Base-by-base conservation (phyloP, 1,284 basidiomycete species). In the Apiotrichum veenhuisii region DNA sequence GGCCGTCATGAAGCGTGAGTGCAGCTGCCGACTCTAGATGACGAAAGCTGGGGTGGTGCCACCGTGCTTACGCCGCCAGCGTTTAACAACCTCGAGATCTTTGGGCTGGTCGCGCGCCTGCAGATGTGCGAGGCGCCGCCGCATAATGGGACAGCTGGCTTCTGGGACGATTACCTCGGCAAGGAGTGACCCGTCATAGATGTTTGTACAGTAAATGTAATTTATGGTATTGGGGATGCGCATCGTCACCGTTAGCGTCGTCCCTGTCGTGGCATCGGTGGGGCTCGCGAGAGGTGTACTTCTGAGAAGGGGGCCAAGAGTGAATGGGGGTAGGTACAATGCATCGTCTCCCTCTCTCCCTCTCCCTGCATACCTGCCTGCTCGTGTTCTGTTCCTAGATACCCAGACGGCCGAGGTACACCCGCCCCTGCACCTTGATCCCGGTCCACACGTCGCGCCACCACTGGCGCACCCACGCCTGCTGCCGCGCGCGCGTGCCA, bases 81-180 rank as follows among this genome's bases (percentile, higher is more conserved):
- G 11, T 94, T 95, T 75, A 73, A 80, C 70, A 95, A 94, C 64
- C 83, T 92, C 40, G 85, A 95, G 77, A 78, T 95, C 36, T 93
- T 93, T 73, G 86, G 86, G 61, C 83, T 95, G 20, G 81, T 94
- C 52, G 83, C 86, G 77, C 85, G 83, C 67, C 77, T 94, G 46
- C 77, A 94, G 37, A 85, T 84, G 2, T 82, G 92, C 42, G 82
- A 77, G 51, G 81, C 83, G 20, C 87, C 86, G 43, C 69, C 74
- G 25, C 90, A 82, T 25, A 59, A 59, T 27, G 54, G 50, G 5
- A 52, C 58, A 2, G 5, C 9, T 10, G 42, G 45, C 3, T 55
- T 59, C 41, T 59, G 58, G 58, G 49, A 58, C 40, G 18, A 14
- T 9, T 52, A 52, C 22, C 41, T 52, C 34, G 44, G 46, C 8